Evolutionary conservation across 2,329 filamentous ascomycete species (phyloP).

Genomic region (Nannizzia gypsea): DNA sequence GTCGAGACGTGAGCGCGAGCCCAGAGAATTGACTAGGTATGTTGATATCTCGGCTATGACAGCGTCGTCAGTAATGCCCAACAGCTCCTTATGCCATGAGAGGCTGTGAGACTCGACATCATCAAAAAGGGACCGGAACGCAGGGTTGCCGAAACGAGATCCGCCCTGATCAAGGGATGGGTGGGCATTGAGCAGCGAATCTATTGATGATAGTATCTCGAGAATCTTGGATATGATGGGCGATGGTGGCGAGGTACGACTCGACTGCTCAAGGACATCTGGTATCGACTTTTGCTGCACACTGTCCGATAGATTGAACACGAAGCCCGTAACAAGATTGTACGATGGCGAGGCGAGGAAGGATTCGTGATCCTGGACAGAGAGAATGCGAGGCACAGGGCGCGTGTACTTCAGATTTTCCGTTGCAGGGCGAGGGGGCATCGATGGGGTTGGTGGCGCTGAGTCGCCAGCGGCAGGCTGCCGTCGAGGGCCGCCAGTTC

Average conservation of each 20-base stretch:
- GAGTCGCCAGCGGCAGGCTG: slow-evolving; percentile 36
- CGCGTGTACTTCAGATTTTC: slow-evolving; percentile 49
- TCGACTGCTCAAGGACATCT: slow-evolving; percentile 44
- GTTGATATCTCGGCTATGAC: slow-evolving; percentile 61
- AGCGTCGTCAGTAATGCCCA: slow-evolving; percentile 27
- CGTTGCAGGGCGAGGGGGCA: slow-evolving; percentile 56
- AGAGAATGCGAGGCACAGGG: slow-evolving; percentile 71
- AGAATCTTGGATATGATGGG: slow-evolving; percentile 53
- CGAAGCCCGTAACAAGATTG: slow-evolving; percentile 65
- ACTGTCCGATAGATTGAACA: slow-evolving; percentile 75
- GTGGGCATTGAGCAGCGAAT: slow-evolving; percentile 52
- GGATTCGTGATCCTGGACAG: slow-evolving; percentile 62
- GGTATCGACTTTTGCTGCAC: slow-evolving; percentile 60
- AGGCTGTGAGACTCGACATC: slow-evolving; percentile 30
- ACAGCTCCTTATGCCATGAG: slow-evolving; percentile 32
- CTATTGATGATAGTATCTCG: slow-evolving; percentile 56
- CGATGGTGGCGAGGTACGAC: slow-evolving; percentile 36
- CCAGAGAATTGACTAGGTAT: slow-evolving; percentile 75
- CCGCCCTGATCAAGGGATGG: slow-evolving; percentile 78
- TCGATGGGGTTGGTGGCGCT: slow-evolving; percentile 60
- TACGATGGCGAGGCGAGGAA: slow-evolving; percentile 71
- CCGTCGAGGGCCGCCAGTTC: slow-evolving; percentile 24
- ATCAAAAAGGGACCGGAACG: slow-evolving; percentile 70
- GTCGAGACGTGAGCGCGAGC: slow-evolving; percentile 77
- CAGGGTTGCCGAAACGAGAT: slow-evolving; percentile 87